phyloP scores from a whole-genome alignment of 768 basidiomycete genomes.

The Tephrocybe rancida region DNA sequence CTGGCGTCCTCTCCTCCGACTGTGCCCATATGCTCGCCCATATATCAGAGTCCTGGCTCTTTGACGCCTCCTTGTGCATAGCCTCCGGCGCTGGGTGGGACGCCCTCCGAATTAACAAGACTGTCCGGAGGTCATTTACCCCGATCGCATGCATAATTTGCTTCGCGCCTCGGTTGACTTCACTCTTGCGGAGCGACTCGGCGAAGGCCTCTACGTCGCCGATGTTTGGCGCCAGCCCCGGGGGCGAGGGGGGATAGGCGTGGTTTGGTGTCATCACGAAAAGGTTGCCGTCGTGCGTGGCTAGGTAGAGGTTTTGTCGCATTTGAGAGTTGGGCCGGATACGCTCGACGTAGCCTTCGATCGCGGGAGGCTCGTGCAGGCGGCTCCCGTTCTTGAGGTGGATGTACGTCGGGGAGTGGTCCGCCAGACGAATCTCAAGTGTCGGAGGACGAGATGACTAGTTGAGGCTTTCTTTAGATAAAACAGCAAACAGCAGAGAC shows the following conservation, averaged over 20 bases:
- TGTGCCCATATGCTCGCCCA: conserved; percentile 34
- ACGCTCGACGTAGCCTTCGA: conserved; percentile 87
- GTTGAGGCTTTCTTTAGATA: background rate
- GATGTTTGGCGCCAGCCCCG: conserved; percentile 43
- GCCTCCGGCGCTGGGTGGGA: conserved; percentile 45
- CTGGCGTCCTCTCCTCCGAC: conserved; percentile 39
- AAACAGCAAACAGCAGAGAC: background rate
- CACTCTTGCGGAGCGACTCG: conserved; percentile 45
- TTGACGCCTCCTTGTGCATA: conserved; percentile 35
- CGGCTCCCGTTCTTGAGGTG: conserved; percentile 46
- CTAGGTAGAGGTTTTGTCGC: conserved; percentile 67
- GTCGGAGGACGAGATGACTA: conserved; percentile 46
- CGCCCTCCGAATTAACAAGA: conserved; percentile 66
- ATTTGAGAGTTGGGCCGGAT: conserved; percentile 59
- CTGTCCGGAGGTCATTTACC: conserved; percentile 71
- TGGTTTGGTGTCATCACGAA: conserved; percentile 56
- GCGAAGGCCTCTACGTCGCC: conserved; percentile 30
- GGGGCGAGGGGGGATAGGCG: conserved; percentile 72
- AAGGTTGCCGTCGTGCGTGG: conserved; percentile 72
- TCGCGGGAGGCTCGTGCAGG: conserved; percentile 73
- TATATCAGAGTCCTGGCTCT: conserved; percentile 30
- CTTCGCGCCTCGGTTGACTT: conserved; percentile 61
- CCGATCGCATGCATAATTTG: conserved; percentile 70
- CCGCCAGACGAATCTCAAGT: conserved; percentile 75
- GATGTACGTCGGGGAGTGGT: conserved; percentile 60